Evolutionary conservation across 805 yeast genomes (phyloP), one percentile per base, ranked within the genome.

Genomic region (Kodamaea laetipori): DNA sequence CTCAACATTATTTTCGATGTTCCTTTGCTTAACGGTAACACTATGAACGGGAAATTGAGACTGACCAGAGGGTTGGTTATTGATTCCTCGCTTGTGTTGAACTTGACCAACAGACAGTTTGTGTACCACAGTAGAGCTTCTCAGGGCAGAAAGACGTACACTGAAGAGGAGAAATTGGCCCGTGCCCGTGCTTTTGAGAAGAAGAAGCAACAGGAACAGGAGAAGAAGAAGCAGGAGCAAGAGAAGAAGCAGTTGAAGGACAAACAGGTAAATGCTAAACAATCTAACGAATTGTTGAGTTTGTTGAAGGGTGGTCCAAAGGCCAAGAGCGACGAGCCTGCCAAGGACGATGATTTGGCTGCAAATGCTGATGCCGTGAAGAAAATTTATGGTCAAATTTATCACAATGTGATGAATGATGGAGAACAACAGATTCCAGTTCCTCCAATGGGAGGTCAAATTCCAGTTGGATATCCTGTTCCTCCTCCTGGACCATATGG

Each of bases 1-100:
- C 69, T 94, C 44, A 89, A 86, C 50, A 82, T 94, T 40, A 63
- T 94, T 27, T 94, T 92, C 73, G 99, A 94, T 58, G 66, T 76
- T 44, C 86, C 90, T 31, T 72, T 92, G 44, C 72, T 90, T 40
- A 86, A 94, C 37, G 98, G 97, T 54, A 84, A 81, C 58, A 80
- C 76, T 18, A 73, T 94, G 67, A 86, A 82, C 52, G 96, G 95
- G 4, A 80, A 87, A 60, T 72, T 90, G 55, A 67, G 66, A 41
- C 77, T 92, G 4, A 85, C 81, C 55, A 81, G 99, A 57, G 99
- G 98, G 13, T 65, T 89, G 52, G 80, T 85, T 17, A 79, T 94
- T 43, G 95, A 87, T 50, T 81, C 95, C 0, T 81, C 92, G 0
- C 74, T 87, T 43, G 81, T 94, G 26, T 74, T 94, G 65, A 94